A percentile compares a stretch with the other conserved stretches of the same genome.
phyloP scores from a whole-genome alignment of 495 filamentous ascomycete genomes.

The Barbatosphaeria neglecta region DNA sequence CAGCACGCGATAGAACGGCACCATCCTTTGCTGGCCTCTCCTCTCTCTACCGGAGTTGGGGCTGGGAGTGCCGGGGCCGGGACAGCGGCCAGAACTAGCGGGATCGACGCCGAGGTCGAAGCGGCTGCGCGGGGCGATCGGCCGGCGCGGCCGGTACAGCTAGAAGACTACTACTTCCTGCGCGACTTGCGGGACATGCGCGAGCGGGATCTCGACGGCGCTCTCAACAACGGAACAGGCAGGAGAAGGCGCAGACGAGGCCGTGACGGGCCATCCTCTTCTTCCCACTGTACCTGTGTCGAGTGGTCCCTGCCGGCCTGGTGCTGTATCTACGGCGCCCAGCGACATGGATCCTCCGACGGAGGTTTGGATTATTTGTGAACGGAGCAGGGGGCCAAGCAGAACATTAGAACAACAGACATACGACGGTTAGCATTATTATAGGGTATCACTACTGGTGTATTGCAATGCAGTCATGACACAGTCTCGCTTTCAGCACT shows the following conservation, averaged over 20 bases:
- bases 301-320: background rate
- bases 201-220: background rate
- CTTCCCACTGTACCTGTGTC: background rate
- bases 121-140: background rate
- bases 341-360: background rate
- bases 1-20: background rate
- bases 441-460: too few relatives aligned
- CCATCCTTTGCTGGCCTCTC: background rate
- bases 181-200: too few relatives aligned
- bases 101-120: background rate
- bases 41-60: background rate
- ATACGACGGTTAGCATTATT: too few relatives aligned
- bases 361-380: background rate
- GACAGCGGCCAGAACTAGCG: background rate
- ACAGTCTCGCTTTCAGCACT: too few relatives aligned
- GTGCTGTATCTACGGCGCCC: background rate
- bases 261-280: background rate
- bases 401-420: too few relatives aligned
- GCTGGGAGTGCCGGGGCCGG: background rate
- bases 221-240: background rate
- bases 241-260: too few relatives aligned
- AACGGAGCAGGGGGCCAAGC: background rate
- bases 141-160: background rate
- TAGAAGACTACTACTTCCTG: constrained; percentile 1
- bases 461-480: too few relatives aligned